phyloP scores from a whole-genome alignment of 1,139 yeast species.

The Pichia terricola region DNA sequence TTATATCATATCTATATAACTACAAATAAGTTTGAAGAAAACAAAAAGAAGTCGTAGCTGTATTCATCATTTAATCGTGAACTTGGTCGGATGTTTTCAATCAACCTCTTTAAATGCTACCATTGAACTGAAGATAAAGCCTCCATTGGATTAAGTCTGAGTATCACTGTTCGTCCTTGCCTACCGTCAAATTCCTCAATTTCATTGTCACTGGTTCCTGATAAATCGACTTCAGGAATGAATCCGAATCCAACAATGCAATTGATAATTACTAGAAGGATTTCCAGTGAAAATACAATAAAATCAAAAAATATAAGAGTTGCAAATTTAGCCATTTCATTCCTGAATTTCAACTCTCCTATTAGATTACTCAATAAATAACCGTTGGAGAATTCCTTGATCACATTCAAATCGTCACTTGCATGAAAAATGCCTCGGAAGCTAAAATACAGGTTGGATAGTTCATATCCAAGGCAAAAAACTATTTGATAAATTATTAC shows the following conservation, averaged over 20 bases:
- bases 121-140: background rate
- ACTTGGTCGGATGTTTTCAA: too few species aligned
- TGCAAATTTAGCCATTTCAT: conserved; percentile 23
- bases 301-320: conserved; percentile 26
- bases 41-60: too few species aligned
- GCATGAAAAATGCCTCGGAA: too few species aligned
- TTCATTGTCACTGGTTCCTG: conserved; percentile 11
- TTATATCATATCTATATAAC: too few species aligned
- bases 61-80: too few species aligned
- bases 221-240: conserved; percentile 9
- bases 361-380: conserved; percentile 30
- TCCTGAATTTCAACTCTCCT: conserved; percentile 32
- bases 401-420: conserved; percentile 20
- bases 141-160: background rate
- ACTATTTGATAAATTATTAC: conserved; percentile 22
- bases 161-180: background rate
- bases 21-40: too few species aligned
- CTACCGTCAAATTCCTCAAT: conserved; percentile 28
- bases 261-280: conserved; percentile 25
- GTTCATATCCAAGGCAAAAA: conserved; percentile 9
- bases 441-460: too few species aligned
- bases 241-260: conserved; percentile 26
- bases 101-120: too few species aligned
- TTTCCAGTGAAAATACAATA: conserved; percentile 24
- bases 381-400: conserved; percentile 23